phyloP scores from a whole-genome alignment of 2,329 filamentous ascomycete genomes.

The Spiromastix sp. region DNA sequence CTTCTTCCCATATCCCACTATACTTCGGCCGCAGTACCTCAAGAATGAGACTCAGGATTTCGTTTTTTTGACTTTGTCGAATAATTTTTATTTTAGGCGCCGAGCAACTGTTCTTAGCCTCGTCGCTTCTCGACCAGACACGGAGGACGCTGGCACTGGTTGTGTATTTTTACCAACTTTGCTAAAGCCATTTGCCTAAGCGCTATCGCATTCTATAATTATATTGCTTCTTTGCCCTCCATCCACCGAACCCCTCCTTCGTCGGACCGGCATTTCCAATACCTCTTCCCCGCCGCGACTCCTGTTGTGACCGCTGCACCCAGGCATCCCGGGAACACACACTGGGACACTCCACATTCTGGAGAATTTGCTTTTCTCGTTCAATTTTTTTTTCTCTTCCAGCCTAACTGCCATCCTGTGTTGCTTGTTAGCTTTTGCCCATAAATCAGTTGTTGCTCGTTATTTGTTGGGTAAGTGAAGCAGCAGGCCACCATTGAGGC shows the following conservation, averaged over 20 bases:
- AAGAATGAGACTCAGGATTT: no score
- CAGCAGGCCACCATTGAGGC: neutral
- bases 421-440: neutral
- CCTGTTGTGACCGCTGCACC: neutral
- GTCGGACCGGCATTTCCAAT: neutral
- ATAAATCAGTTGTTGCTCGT: neutral
- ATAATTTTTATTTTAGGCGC: no score
- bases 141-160: no score
- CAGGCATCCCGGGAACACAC: neutral
- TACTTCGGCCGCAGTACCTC: no score
- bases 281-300: neutral
- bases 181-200: no score
- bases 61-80: no score
- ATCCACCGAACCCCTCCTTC: neutral
- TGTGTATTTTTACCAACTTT: no score
- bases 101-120: no score
- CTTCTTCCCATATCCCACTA: no score
- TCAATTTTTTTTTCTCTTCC: neutral
- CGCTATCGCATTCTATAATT: neutral
- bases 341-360: neutral
- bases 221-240: neutral
- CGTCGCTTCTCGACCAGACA: no score
- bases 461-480: neutral
- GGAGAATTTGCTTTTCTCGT: neutral
- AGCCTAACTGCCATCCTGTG: neutral